Evolutionary conservation across 495 filamentous ascomycete genomes (phyloP).

Genomic region (Rusavskia elegans): DNA sequence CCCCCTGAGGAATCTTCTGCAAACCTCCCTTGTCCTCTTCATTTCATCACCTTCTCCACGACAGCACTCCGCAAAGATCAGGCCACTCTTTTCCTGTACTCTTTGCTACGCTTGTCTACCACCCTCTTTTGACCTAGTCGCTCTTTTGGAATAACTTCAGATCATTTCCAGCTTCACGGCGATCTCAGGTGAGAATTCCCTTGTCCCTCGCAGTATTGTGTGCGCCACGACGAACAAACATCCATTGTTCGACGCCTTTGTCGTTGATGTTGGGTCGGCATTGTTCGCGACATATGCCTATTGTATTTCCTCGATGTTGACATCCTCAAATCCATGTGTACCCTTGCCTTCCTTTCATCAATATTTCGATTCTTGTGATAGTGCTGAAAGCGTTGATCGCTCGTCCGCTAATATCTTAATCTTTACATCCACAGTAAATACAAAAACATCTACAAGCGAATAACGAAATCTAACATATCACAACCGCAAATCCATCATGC

Average conservation of each 20-base stretch:
- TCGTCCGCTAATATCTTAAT: neutral
- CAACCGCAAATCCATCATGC: neutral
- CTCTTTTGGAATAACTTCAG: neutral
- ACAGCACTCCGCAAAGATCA: neutral
- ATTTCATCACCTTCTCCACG: neutral
- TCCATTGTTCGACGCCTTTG: neutral
- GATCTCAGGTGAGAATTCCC: neutral
- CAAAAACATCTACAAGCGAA: neutral
- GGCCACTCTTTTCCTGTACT: slow-evolving; percentile 1
- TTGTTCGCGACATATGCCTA: too few relatives aligned
- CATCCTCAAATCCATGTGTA: too few relatives aligned
- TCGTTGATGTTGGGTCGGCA: neutral
- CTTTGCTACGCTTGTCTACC: neutral
- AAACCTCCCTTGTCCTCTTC: neutral
- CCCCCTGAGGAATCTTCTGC: neutral
- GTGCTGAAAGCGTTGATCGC: slow-evolving; percentile 2
- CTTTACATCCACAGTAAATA: neutral
- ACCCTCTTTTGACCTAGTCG: neutral
- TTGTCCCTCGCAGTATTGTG: too few relatives aligned
- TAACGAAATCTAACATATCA: neutral
- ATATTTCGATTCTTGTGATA: too few relatives aligned
- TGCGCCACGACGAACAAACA: neutral
- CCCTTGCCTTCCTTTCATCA: too few relatives aligned
- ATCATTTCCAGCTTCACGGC: neutral
- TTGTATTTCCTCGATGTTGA: too few relatives aligned